These are phyloP conservation scores for Coemansia biformis DNA, from an alignment of 192 early-diverging fungal species.

Conservation along the genomic window DNA sequence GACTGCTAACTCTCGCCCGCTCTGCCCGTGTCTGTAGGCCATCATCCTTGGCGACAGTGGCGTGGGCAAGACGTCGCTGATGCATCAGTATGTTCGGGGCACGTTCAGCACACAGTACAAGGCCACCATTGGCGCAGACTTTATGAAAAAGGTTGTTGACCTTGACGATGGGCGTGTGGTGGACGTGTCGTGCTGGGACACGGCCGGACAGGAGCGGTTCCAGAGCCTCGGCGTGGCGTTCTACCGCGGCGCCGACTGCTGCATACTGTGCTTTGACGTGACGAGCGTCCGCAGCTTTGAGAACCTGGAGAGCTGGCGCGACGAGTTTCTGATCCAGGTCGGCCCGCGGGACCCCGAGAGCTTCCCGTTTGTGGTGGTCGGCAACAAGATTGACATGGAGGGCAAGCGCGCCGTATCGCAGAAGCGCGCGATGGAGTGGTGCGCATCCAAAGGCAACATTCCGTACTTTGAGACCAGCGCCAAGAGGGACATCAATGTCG, in stretches of 20 bases:
- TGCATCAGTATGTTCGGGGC: conserved; percentile 99
- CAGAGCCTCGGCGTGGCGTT: conserved; percentile 98
- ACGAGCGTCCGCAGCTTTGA: conserved; percentile 93
- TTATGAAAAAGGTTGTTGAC: conserved; percentile 93
- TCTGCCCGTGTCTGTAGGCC: no score
- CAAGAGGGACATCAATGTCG: conserved; percentile 98
- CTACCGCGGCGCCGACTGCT: conserved; percentile 99
- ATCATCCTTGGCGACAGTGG: conserved; percentile 58
- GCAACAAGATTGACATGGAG: conserved; percentile 99
- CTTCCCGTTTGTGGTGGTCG: conserved; percentile 99
- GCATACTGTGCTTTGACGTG: conserved; percentile 95
- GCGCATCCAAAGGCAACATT: conserved; percentile 91
- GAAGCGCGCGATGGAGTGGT: conserved; percentile 95
- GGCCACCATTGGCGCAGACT: conserved; percentile 99
- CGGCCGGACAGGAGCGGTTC: conserved; percentile 98
- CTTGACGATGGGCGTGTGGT: conserved; percentile 85
- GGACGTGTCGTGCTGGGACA: conserved; percentile 99
- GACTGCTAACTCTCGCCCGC: no score
- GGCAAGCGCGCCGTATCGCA: conserved; percentile 84
- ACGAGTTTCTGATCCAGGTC: conserved; percentile 97
- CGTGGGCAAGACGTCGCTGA: conserved; percentile 96
- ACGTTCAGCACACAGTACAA: conserved; percentile 98
- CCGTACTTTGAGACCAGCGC: conserved; percentile 99
- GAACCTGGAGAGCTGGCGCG: conserved; percentile 93
- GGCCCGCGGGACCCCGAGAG: conserved; percentile 90